phyloP scores from a whole-genome alignment of 345 rosid genomes.

The Corchorus olitorius region DNA sequence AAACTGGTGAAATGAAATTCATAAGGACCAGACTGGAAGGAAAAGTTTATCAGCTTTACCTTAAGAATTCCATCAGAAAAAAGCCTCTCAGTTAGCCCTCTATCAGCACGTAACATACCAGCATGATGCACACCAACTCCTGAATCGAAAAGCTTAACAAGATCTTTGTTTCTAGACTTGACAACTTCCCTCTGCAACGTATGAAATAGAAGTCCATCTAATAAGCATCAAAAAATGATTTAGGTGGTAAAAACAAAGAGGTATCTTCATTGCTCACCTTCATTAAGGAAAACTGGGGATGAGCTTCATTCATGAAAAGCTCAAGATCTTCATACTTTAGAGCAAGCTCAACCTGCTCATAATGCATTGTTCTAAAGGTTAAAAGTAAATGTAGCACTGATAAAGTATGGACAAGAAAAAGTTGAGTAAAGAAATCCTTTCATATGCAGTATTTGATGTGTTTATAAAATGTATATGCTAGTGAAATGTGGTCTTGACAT shows the following conservation, averaged over 20 bases:
- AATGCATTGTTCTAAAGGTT: conserved; percentile 8
- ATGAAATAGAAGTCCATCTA: conserved; percentile 25
- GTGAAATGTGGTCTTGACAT: background rate
- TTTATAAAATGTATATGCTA: background rate
- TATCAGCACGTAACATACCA: conserved; percentile 94
- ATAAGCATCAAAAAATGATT: conserved; percentile 6
- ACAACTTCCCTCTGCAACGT: conserved; percentile 75
- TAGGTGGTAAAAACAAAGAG: conserved; percentile 7
- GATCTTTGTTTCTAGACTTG: conserved; percentile 96
- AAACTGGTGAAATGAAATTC: conserved; percentile 13
- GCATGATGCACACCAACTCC: conserved; percentile 95
- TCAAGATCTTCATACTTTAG: conserved; percentile 62
- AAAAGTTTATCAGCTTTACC: conserved; percentile 40
- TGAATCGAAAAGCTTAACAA: conserved; percentile 71
- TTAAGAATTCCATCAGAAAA: conserved; percentile 91
- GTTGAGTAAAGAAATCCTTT: background rate
- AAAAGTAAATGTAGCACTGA: background rate
- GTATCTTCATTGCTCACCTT: conserved; percentile 52
- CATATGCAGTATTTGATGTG: background rate
- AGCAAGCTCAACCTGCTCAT: conserved; percentile 83
- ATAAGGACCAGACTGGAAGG: conserved; percentile 19
- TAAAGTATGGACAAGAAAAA: background rate
- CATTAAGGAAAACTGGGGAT: conserved; percentile 65
- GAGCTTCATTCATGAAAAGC: conserved; percentile 60
- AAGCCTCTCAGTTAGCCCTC: conserved; percentile 91